Evolutionary conservation across 352 stramenopile genomes (phyloP), one percentile per base, ranked within the genome.

Genomic region (Stephanocyclus meneghinianus): DNA sequence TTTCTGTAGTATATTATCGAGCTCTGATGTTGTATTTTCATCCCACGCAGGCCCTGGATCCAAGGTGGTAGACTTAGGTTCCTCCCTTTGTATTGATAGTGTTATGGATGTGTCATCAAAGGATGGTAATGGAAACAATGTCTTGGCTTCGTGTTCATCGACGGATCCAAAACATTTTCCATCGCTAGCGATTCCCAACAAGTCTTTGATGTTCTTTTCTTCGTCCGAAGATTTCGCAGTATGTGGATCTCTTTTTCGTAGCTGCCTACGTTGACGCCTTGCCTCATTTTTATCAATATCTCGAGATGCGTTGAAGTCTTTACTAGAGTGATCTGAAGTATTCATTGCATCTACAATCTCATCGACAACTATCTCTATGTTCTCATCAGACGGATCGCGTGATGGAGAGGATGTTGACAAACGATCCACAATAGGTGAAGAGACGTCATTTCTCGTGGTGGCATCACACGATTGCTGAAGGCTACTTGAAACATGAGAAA

Each of bases 31-130:
- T 26, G 11, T 26, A 45, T 71, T 57, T 26, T 53, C 37, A 65
- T 86, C 65, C 78, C 78, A 86, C 35, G 67, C 62, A 10, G 62
- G 21, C 40, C 78, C 78, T 44, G 32, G 26, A 44, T 16, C 9
- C 50, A 64, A 42, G 9, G 21, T 13, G n/a, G 9, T 16, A 63
- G 55, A n/a, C 29, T 21, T 63, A 21, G 55, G 30, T 45, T 63
- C 29, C 2, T 45, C 21, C 10, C 4, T 32, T 51, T 65, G 29
- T 35, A 51, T 2, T n/a, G 57, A 65, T 32, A 32, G 13, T 51
- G 18, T 9, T 8, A 62, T 62, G 42, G 26, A 15, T 48, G 64
- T 71, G 3, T 63, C 55, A n/a, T 59, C 35, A 35, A 74, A 71
- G 13, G 64, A 68, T 18, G 60, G 37, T 16, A 69, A 15, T 42